Base-by-base conservation (phyloP, 257 asterid genomes). In the Striga asiatica region DNA sequence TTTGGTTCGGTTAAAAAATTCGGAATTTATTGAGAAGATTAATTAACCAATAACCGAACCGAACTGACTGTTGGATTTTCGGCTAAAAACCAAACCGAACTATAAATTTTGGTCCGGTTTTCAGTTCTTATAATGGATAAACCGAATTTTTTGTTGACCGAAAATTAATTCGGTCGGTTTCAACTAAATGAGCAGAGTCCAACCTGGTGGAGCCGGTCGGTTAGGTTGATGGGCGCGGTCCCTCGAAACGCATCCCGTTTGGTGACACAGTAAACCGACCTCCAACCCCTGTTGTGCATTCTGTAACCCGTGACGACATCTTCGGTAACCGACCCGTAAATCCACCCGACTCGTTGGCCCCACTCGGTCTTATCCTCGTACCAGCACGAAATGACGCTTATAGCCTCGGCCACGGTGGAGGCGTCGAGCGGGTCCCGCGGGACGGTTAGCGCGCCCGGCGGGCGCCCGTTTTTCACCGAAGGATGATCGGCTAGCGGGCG, bases 401-500 rank as follows among this genome's bases (percentile, higher is more conserved):
- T 75, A 1, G 84, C 84, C 52, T 80, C 88, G 0, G 81, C 92
- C 12, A 82, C 82, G 0, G 86, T 78, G 4, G 91, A 70, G 1
- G 91, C 81, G 60, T 78, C 86, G 0, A 81, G 81, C 62, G 71
- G 84, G 27, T 74, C 92, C 0, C 86, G 76, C 49, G 84, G 82
- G 19, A 72, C 60, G 35, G 86, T 82, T 18, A 82, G 77, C 52
- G 87, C 84, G 14, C 92, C 87, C 4, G 92, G 82, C 0, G 87
- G 82, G 8, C 92, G 74, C 38, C 92, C 87, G n/a, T 79, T 67
- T 68, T 79, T 82, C 41, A 82, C 87, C 0, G 91, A 67, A 2
- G 91, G 91, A 43, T 81, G 91, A 24, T 81, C 91, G 5, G 91
- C 83, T 4, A 81, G 72, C 14, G 92, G 92, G n/a, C 92, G 86